Percentiles rank a stretch among this genome's conserved stretches.
phyloP scores from a whole-genome alignment of 139 green algal genomes.

The Parachlorella kessleri region DNA sequence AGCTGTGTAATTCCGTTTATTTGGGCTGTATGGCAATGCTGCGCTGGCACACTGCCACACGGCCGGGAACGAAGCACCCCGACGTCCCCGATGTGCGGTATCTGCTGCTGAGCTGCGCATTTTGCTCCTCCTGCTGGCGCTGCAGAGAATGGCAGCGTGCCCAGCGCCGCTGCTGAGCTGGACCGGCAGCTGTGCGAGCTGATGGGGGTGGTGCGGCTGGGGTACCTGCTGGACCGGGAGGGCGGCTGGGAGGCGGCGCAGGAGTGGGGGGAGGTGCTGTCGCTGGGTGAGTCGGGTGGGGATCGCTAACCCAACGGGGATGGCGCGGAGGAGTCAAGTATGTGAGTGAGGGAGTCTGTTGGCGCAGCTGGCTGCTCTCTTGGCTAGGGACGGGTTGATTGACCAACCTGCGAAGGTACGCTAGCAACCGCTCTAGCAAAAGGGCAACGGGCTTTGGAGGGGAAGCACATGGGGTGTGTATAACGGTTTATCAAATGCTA shows the following conservation, averaged over 20 bases:
- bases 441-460: no score
- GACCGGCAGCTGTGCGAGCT: conserved; percentile 53
- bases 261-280: conserved; percentile 73
- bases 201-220: conserved; percentile 58
- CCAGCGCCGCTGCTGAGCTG: conserved; percentile 21
- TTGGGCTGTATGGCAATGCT: background rate
- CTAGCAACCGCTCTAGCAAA: no score
- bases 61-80: no score
- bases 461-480: no score
- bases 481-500: no score
- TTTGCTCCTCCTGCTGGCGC: background rate
- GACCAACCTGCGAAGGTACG: no score
- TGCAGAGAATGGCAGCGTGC: background rate
- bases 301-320: background rate
- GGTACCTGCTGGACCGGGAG: conserved; percentile 70
- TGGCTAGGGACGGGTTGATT: no score
- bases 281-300: conserved; percentile 45
- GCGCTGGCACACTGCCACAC: conserved; percentile 8
- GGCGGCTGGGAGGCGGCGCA: conserved; percentile 58
- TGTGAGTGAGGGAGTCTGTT: no score
- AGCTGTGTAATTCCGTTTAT: background rate
- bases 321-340: no score
- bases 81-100: no score
- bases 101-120: no score
- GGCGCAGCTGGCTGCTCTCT: no score